Base-by-base conservation (phyloP, 305 asterid species). In the Solanum hybrid region DNA sequence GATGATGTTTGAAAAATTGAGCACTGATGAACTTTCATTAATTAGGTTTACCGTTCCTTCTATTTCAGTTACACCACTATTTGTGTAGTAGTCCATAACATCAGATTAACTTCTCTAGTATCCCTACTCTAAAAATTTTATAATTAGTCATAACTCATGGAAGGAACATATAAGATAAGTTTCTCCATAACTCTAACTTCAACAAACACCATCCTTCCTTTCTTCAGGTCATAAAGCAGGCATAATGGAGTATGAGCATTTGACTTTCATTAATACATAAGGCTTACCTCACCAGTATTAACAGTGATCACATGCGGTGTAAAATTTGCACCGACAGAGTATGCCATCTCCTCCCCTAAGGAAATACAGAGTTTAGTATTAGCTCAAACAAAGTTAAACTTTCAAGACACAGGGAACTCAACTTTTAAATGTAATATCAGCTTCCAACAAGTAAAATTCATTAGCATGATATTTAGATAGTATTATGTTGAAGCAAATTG, bases 291-390 rank as follows among this genome's bases (percentile, higher is more conserved):
- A 86, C 99, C 99, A 6, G 95, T 78, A 93, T 95, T 95, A 71
- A 97, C 97, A 87, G 96, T 94, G 90, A 97, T 92, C 93, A 95
- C 95, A 71, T 97, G 99, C 5, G 98, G 98, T 8, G 94, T 93
- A 92, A 97, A 94, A 91, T 94, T 94, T 91, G 95, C 98, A 87
- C 97, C 95, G 32, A 40, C 93, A 29, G 98, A 93, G 89, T 79
- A 89, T 71, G 94, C 86, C 88, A 85, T 90, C 85, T 89, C 88
- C 56, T 92, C 93, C 84, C 98, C 98, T 94, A 51, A 36, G 91
- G 77, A 89, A 51, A 86, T 86, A 88, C 35, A 76, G 89, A 89
- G 56, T 88, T 88, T 85, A 88, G 75, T 60, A 88, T 72, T 82
- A 79, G 88, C 85, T 89, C 64, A 14, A 87, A 78, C 73, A 88